Conservation (phyloP, 1,284 basidiomycete genomes). For the Lentinula novae-zelandiae region DNA sequence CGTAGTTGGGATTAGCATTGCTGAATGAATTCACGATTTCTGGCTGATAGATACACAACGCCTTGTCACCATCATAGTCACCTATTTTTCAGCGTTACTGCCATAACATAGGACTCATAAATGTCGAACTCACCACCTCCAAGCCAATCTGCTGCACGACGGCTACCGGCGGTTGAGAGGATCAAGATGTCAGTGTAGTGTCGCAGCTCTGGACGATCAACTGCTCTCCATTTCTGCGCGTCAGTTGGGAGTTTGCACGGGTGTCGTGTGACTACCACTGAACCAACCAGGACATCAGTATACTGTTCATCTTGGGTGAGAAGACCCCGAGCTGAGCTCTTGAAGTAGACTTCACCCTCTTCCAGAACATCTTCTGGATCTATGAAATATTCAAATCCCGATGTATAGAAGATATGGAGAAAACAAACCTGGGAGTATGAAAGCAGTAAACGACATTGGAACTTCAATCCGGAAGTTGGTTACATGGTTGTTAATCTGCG, state of each 20-base stretch:
- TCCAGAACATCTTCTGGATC: constrained; percentile 41
- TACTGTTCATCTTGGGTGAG: constrained; percentile 32
- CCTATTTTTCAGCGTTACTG: constrained; percentile 24
- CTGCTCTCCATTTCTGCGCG: constrained; percentile 48
- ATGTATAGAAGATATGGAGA: background rate
- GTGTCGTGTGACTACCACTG: constrained; percentile 44
- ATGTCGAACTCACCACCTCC: constrained; percentile 36
- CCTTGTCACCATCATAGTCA: constrained; percentile 52
- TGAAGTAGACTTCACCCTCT: constrained; percentile 43
- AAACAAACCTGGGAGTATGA: constrained; percentile 43
- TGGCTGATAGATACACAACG: constrained; percentile 39
- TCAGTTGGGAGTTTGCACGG: constrained; percentile 56
- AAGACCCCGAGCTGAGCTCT: constrained; percentile 35
- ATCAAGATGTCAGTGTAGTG: constrained; percentile 45
- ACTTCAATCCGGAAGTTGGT: constrained; percentile 39
- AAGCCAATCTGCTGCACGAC: constrained; percentile 44
- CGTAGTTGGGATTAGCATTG: constrained; percentile 43
- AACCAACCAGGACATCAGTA: constrained; percentile 40
- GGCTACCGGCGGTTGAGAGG: constrained; percentile 40
- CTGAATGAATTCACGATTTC: constrained; percentile 46
- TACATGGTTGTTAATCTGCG: constrained; percentile 30
- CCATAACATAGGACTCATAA: background rate
- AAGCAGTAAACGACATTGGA: constrained; percentile 44
- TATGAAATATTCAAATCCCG: constrained; percentile 18
- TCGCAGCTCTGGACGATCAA: constrained; percentile 39